Percentiles rank a stretch among this genome's conserved stretches.
Conservation (phyloP, 2,329 filamentous ascomycete species). For the Aspergillus fructus region DNA sequence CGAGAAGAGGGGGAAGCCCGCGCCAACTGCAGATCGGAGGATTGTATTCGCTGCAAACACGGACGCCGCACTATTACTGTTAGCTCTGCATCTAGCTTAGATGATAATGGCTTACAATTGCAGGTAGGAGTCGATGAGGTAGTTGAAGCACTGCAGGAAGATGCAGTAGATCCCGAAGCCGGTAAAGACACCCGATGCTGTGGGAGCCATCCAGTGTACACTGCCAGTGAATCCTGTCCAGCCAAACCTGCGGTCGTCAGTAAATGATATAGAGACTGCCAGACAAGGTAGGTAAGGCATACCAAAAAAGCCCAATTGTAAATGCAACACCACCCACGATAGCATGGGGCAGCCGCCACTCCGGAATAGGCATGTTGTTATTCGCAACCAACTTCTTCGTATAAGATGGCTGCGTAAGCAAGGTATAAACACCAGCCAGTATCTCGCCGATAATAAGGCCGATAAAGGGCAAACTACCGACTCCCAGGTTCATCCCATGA, state of each 20-base stretch:
- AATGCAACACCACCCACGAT: too few species aligned
- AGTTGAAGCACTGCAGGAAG: constrained; percentile 40
- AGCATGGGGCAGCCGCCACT: background rate
- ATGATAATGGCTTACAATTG: constrained; percentile 41
- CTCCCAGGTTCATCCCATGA: constrained; percentile 7
- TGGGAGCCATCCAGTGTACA: background rate
- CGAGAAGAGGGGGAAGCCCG: constrained; percentile 39
- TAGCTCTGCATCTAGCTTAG: background rate
- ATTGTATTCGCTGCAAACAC: constrained; percentile 57
- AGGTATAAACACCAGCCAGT: background rate
- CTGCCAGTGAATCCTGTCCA: too few species aligned
- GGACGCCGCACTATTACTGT: constrained; percentile 42
- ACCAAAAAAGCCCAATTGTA: too few species aligned
- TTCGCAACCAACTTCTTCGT: background rate
- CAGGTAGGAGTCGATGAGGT: constrained; percentile 59
- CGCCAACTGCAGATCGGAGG: constrained; percentile 34
- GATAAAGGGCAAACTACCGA: constrained; percentile 8
- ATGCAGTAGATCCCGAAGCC: constrained; percentile 12
- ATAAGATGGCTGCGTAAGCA: background rate
- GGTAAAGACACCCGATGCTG: constrained; percentile 3
- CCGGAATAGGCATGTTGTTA: background rate
- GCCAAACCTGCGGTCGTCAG: too few species aligned
- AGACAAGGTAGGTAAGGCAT: too few species aligned
- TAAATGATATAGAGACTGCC: too few species aligned
- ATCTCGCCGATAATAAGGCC: background rate